Evolutionary conservation across 768 basidiomycete species (phyloP).

Genomic region (Boletales sp.): DNA sequence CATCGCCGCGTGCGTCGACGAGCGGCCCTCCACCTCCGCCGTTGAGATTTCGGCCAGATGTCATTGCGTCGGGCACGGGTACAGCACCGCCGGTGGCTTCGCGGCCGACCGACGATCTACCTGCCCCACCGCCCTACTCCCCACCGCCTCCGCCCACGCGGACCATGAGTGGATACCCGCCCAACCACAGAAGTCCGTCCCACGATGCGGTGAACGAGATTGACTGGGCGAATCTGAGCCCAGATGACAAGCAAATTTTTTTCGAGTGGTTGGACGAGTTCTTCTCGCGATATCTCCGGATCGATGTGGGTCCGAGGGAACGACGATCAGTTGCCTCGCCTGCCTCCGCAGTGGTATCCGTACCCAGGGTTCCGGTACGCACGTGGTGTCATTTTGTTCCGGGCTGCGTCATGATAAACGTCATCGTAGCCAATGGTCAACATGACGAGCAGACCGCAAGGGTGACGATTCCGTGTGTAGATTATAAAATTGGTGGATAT

Average conservation of each 20-base stretch:
- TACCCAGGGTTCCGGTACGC: slow-evolving; percentile 17
- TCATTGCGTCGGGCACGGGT: slow-evolving; percentile 6
- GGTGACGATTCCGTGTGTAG: slow-evolving; percentile 1
- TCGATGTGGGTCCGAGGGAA: slow-evolving; percentile 17
- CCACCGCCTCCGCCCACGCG: slow-evolving; percentile 28
- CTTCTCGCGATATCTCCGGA: slow-evolving; percentile 49
- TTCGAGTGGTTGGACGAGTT: slow-evolving; percentile 83
- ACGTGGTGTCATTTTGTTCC: not conserved
- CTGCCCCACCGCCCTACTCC: slow-evolving; percentile 11
- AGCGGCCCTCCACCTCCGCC: slow-evolving; percentile 33
- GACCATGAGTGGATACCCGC: slow-evolving; percentile 23
- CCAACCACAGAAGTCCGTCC: slow-evolving; percentile 6
- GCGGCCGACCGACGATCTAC: slow-evolving; percentile 9
- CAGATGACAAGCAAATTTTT: slow-evolving; percentile 66
- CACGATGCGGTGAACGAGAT: slow-evolving; percentile 31
- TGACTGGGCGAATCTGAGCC: slow-evolving; percentile 67
- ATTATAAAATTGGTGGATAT: slow-evolving; percentile 1
- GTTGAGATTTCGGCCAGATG: slow-evolving; percentile 23
- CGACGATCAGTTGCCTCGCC: not conserved
- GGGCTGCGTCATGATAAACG: not conserved
- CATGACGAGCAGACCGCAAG: slow-evolving; percentile 16
- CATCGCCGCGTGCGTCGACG: slow-evolving; percentile 5
- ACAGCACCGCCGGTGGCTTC: slow-evolving; percentile 7
- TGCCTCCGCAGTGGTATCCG: not conserved
- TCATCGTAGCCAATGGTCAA: slow-evolving; percentile 22